Base-by-base conservation (phyloP, 768 basidiomycete species). In the Boletus tylopilopsis region DNA sequence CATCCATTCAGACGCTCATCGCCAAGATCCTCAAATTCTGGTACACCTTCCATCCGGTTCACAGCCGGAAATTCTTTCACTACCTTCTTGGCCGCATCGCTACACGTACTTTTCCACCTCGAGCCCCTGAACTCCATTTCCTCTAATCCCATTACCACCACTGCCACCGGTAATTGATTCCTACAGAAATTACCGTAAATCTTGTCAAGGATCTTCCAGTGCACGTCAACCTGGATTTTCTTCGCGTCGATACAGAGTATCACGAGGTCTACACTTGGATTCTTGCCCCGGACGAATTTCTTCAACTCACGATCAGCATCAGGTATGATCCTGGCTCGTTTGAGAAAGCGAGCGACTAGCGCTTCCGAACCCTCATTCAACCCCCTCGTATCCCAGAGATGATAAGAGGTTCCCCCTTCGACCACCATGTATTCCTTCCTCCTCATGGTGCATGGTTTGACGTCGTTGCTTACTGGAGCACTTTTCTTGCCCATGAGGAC, bases 381-480 rank as follows among this genome's bases (percentile, higher is more conserved):
- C 8, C 62, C 62, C 35, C 60, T 63, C 24, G 62, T 63, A 38
- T 63, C 62, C 60, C 57, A 63, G 40, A 63, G 45, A 12, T 23
- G 49, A 45, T 55, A 63, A 32, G 5, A 49, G 30, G 39, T 46
- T 1, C 8, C 27, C 10, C 45, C 43, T n/a, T 50, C 29, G 5
- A 39, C 36, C 40, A 65, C 22, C 6, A 46, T 43, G 42, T 65
- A 56, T 16, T 2, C 1, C 38, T 0, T 29, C 7, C 47, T 38
- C 24, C 13, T 23, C 11, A 45, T 22, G 15, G 62, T 63, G 47
- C 62, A 65, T 18, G 62, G 62, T 32, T 19, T 40, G n/a, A 42
- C 63, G 33, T 57, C 16, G 10, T 56, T 63, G 48, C 41, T 47
- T 2, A 48, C 60, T 50, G 23, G 3, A 6, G 62, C 63, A 16